phyloP scores from a whole-genome alignment of 352 stramenopile genomes.

The Globisporangium yorkense region DNA sequence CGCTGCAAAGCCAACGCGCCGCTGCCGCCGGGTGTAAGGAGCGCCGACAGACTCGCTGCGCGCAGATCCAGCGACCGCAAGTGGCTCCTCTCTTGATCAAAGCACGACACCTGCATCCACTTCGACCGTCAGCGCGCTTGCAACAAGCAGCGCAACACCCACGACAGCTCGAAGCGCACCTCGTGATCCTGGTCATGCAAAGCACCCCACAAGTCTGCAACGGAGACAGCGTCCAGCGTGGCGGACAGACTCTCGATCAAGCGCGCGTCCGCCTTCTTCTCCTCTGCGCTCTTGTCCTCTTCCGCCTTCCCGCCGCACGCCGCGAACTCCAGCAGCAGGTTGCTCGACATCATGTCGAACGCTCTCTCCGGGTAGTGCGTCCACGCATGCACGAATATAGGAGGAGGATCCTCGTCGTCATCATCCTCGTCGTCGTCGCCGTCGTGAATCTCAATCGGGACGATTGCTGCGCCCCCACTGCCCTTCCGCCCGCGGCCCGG shows the following conservation, averaged over 20 bases:
- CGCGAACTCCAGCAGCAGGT: slow-evolving; percentile 39
- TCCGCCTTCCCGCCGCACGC: slow-evolving; percentile 11
- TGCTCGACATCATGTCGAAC: slow-evolving; percentile 60
- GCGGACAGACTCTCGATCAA: slow-evolving; percentile 36
- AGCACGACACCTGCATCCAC: slow-evolving; percentile 12
- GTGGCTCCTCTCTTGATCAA: slow-evolving; percentile 16
- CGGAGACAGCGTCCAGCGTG: slow-evolving; percentile 42
- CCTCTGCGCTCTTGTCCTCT: slow-evolving; percentile 30
- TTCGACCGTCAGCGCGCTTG: background rate
- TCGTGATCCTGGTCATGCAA: slow-evolving; percentile 16
- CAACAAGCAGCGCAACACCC: background rate
- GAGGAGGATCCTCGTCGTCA: background rate
- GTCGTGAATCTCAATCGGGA: background rate
- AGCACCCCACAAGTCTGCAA: slow-evolving; percentile 34
- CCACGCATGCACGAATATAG: slow-evolving; percentile 35
- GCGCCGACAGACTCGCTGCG: slow-evolving; percentile 5
- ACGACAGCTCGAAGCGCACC: slow-evolving; percentile 5
- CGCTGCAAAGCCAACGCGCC: slow-evolving; percentile 21
- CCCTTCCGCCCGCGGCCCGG: background rate
- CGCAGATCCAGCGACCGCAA: slow-evolving; percentile 11
- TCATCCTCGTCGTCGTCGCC: background rate
- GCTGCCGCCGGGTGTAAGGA: slow-evolving; percentile 16
- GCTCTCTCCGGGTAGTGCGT: slow-evolving; percentile 30
- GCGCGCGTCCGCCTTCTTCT: slow-evolving; percentile 31
- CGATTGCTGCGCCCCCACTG: background rate